Conservation (phyloP, 2,329 filamentous ascomycete genomes). For the Colletotrichum cuscutae region DNA sequence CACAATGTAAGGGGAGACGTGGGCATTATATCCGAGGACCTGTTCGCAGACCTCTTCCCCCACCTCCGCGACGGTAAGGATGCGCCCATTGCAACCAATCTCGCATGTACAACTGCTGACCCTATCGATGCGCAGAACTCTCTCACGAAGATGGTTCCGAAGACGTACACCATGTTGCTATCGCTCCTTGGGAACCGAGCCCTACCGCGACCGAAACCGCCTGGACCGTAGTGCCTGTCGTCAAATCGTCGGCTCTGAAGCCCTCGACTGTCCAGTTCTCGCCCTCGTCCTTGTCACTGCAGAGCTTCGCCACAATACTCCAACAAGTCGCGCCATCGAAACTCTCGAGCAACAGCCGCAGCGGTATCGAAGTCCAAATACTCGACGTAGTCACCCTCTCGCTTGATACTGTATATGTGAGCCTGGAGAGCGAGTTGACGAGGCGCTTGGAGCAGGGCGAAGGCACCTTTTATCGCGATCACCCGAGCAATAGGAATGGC, state of each 20-base stretch:
- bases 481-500: constrained; percentile 55
- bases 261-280: constrained; percentile 85
- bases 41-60: constrained; percentile 85
- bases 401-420: constrained; percentile 88
- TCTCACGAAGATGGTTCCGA: constrained; percentile 40
- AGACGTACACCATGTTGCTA: constrained; percentile 72
- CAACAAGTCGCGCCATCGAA: constrained; percentile 81
- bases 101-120: background rate
- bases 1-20: constrained; percentile 82
- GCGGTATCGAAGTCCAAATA: constrained; percentile 84
- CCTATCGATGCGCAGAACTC: background rate
- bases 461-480: constrained; percentile 79
- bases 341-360: constrained; percentile 76
- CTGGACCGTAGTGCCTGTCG: constrained; percentile 89
- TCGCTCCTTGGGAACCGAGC: constrained; percentile 77
- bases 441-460: constrained; percentile 85
- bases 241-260: constrained; percentile 71
- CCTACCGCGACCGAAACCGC: constrained; percentile 68
- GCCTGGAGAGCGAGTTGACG: constrained; percentile 82
- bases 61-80: constrained; percentile 63
- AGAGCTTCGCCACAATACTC: constrained; percentile 80
- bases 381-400: constrained; percentile 83
- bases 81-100: background rate
- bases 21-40: constrained; percentile 86
- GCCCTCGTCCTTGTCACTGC: constrained; percentile 76